These are phyloP conservation scores for Cyanidiococcus yangmingshanensis DNA, from an alignment of 23 red algal species.

Conservation along the genomic window DNA sequence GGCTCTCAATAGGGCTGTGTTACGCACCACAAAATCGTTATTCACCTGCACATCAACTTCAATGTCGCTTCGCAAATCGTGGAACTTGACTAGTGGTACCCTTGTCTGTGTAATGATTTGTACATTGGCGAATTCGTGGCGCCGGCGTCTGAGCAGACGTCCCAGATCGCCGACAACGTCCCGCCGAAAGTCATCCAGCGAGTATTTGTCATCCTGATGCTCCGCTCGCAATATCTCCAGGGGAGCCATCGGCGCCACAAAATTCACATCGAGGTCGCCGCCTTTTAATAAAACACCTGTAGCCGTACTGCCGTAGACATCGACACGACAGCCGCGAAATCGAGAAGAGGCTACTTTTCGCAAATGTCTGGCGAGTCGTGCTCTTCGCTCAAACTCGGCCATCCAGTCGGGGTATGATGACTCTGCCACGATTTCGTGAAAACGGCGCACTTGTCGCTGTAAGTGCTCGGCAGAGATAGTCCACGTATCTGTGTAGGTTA, in stretches of 20 bases:
- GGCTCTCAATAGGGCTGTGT: constrained; percentile 65
- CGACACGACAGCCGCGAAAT: constrained; percentile 6
- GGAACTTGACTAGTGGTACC: constrained; percentile 89
- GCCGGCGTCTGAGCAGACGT: constrained; percentile 1
- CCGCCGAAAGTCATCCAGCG: constrained; percentile 10
- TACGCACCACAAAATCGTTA: constrained; percentile 60
- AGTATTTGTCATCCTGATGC: not conserved
- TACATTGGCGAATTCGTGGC: constrained; percentile 9
- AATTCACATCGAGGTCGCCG: constrained; percentile 11
- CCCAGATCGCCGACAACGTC: constrained; percentile 15
- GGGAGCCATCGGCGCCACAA: constrained; percentile 19
- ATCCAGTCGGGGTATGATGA: not conserved
- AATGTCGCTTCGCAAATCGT: constrained; percentile 52
- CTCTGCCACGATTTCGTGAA: constrained; percentile 7
- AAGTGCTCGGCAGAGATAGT: not conserved
- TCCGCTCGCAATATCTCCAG: constrained; percentile 9
- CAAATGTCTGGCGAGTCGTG: not conserved
- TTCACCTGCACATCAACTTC: constrained; percentile 92
- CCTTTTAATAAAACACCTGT: not conserved
- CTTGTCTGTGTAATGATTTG: constrained; percentile 30
- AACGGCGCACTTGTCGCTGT: not conserved
- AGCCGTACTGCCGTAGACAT: constrained; percentile 11
- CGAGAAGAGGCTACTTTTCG: not conserved
- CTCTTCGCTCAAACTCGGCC: not conserved
- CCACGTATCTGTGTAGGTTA: not conserved